Conservation (phyloP, 2,329 filamentous ascomycete species). For the Ilyonectria robusta region DNA sequence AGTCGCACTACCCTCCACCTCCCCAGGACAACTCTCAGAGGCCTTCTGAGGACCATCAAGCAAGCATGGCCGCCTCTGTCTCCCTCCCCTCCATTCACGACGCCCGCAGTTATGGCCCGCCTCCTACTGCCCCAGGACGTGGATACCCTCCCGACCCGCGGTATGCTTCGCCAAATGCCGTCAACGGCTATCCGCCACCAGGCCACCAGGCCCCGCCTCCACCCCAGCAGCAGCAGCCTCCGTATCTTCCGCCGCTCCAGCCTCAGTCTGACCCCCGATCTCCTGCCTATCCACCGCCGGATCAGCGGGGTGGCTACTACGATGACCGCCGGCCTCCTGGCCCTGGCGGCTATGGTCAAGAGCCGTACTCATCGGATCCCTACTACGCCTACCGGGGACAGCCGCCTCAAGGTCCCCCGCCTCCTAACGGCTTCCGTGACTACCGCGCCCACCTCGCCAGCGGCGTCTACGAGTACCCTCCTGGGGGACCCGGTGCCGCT, state of each 20-base stretch:
- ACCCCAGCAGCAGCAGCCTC: constrained; percentile 48
- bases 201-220: constrained; percentile 42
- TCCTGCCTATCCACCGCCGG: constrained; percentile 56
- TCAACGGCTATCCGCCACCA: constrained; percentile 63
- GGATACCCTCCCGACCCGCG: constrained; percentile 53
- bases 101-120: constrained; percentile 55
- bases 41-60: constrained; percentile 47
- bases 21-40: constrained; percentile 59
- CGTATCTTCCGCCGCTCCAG: constrained; percentile 58
- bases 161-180: constrained; percentile 60
- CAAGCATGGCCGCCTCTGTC: constrained; percentile 60
- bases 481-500: constrained; percentile 52
- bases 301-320: constrained; percentile 57
- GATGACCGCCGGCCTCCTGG: constrained; percentile 53
- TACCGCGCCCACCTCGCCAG: constrained; percentile 48
- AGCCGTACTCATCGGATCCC: constrained; percentile 52
- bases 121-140: constrained; percentile 50
- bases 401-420: constrained; percentile 48
- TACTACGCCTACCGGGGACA: constrained; percentile 53
- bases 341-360: constrained; percentile 49
- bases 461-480: constrained; percentile 53
- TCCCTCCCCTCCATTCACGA: constrained; percentile 67
- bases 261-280: constrained; percentile 53
- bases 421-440: constrained; percentile 48
- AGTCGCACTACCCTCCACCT: constrained; percentile 54